Conservation (phyloP, 306 rosid genomes). For the peach (Prunus persica) region DNA sequence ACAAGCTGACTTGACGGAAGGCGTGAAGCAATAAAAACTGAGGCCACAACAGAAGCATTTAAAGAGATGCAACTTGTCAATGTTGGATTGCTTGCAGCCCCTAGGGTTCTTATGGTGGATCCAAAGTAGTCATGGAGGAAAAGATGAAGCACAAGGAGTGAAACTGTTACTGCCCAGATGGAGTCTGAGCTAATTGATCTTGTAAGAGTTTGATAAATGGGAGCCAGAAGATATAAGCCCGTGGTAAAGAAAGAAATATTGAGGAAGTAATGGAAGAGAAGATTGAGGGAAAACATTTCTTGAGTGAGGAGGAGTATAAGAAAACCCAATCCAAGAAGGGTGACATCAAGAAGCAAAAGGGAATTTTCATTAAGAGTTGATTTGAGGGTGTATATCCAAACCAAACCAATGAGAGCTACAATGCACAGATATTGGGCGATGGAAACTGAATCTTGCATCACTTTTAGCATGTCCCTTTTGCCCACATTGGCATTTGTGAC, state of each 20-base stretch:
- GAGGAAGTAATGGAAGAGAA: constrained; percentile 62
- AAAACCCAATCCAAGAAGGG: constrained; percentile 80
- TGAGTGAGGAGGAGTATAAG: constrained; percentile 66
- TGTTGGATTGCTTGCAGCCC: constrained; percentile 58
- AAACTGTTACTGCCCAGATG: constrained; percentile 68
- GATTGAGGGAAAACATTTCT: constrained; percentile 70
- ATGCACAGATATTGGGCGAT: constrained; percentile 86
- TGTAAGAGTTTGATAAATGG: constrained; percentile 86
- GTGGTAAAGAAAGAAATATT: constrained; percentile 72
- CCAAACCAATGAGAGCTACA: constrained; percentile 77
- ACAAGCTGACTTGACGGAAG: constrained; percentile 87
- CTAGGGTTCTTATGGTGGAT: constrained; percentile 66
- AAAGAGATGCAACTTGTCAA: constrained; percentile 78
- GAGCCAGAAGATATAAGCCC: constrained; percentile 77
- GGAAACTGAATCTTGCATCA: constrained; percentile 81
- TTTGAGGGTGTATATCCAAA: constrained; percentile 73
- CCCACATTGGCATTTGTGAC: constrained; percentile 91
- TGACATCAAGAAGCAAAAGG: constrained; percentile 59
- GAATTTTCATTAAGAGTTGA: constrained; percentile 70
- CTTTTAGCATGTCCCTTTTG: constrained; percentile 74
- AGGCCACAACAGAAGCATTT: constrained; percentile 88
- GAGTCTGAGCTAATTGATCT: constrained; percentile 92
- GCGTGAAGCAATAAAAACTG: constrained; percentile 80
- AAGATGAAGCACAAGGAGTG: constrained; percentile 77
- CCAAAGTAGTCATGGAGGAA: constrained; percentile 87